phyloP scores from a whole-genome alignment of 371 early-diverging fungal species.

The Mortierella sp. region DNA sequence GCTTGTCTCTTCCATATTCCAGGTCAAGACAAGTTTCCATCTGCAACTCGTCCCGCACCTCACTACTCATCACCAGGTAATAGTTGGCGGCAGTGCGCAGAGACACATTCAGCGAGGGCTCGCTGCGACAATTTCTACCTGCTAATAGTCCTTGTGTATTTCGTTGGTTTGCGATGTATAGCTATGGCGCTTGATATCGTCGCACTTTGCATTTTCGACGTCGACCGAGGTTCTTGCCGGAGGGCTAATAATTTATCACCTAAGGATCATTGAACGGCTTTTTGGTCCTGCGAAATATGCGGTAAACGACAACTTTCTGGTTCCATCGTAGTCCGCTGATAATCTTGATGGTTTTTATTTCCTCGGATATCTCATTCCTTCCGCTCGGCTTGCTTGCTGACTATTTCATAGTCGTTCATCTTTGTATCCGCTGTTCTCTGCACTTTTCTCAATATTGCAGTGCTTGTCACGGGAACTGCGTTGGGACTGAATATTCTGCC shows the following conservation, averaged over 20 bases:
- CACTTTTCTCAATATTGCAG: constrained; percentile 66
- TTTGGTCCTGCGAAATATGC: constrained; percentile 78
- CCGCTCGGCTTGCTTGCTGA: neutral
- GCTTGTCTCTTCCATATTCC: constrained; percentile 66
- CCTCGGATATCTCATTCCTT: neutral
- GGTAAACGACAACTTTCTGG: constrained; percentile 54
- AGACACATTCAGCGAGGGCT: too few species aligned
- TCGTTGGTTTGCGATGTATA: too few species aligned
- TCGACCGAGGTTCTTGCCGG: constrained; percentile 79
- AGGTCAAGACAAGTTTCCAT: constrained; percentile 65
- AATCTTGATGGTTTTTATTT: neutral
- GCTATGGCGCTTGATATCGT: constrained; percentile 72
- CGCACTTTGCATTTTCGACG: constrained; percentile 70
- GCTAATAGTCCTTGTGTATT: too few species aligned
- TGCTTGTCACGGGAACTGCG: constrained; percentile 59
- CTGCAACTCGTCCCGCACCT: constrained; percentile 77
- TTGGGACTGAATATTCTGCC: constrained; percentile 67
- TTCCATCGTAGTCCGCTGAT: neutral
- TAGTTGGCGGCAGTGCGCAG: neutral
- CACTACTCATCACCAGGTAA: constrained; percentile 75
- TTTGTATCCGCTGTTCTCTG: constrained; percentile 64
- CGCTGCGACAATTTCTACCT: too few species aligned
- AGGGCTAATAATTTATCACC: constrained; percentile 69
- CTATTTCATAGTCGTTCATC: constrained; percentile 64
- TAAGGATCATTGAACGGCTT: constrained; percentile 79